Base-by-base conservation (phyloP, 805 yeast genomes). In the Suhomyces sp. region DNA sequence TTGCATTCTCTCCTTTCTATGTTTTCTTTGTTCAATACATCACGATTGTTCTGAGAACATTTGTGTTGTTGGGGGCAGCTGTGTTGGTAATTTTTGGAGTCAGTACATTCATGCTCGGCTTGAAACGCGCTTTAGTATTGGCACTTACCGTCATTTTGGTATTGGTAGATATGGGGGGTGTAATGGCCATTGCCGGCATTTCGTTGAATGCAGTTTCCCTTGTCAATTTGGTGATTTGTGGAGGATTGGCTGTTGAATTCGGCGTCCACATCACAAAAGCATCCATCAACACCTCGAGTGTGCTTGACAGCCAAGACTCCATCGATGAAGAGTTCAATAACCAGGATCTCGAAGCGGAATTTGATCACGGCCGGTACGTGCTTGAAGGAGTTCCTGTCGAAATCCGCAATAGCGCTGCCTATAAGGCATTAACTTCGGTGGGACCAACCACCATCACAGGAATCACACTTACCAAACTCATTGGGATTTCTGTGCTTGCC, bases 381-480 rank as follows among this genome's bases (percentile, higher is more conserved):
- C n/a, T n/a, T n/a, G 24, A 18, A 18, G 26, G 15, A 14, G 33
- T 21, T 6, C 5, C 8, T 7, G 4, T 25, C 10, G 18, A 3
- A 6, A n/a, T 9, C 4, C 2, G 6, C 4, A 18, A 24, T 18
- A 15, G 15, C 6, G 21, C 24, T 15, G 70, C 81, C 0, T 71
- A 65, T 46, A 72, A 77, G 41, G 81, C 96, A 0, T 68, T 93
- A 43, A 67, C 70, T 0, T 79, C 79, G 4, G 84, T 90, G n/a
- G 98, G 98, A 3, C 87, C 88, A 2, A 78, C 96, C 0, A 95
- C 93, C 0, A 70, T 93, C 41, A 83, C 87, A 16, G 98, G 98
- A 2, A 91, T 91, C 34, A 83, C 95, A 3, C 53, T 88, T 46
- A 93, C 98, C 1, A 91, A 91, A 53, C 61, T 91, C 15, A 80